Base-by-base conservation (phyloP, 305 asterid species). In the Solanum aculeatissimum region DNA sequence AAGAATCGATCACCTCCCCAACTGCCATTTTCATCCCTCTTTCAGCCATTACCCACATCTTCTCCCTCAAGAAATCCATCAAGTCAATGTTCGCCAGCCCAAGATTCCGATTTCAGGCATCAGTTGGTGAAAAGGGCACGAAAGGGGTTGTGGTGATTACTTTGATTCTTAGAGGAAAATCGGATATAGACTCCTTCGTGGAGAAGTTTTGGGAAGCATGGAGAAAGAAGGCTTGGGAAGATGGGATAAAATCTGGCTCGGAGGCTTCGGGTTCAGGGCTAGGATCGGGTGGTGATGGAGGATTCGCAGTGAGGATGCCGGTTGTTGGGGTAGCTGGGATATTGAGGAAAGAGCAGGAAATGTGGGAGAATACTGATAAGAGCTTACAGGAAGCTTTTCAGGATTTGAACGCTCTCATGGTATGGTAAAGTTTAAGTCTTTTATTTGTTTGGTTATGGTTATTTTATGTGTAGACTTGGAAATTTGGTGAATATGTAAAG, bases 361-460 rank as follows among this genome's bases (percentile, higher is more conserved):
- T 94, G 95, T 96, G 99, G 99, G 99, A 96, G 90, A 96, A 89
- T 89, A 95, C 98, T 83, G 99, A 95, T 89, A 96, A 95, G 94
- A 95, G 94, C 90, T 93, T 96, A 93, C 97, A 93, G 90, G 98
- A 96, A 82, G 99, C 99, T 78, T 96, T 96, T 90, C 98, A 95
- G 92, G 99, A 96, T 90, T 92, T 96, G 89, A 95, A 93, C 91
- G 99, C 98, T 86, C 97, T 96, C 80, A 95, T 96, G 99, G 98
- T 95, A 87, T 90, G 91, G 83, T 88, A 89, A 87, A 89, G 29
- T 18, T 57, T 7, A 45, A n/a, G 11, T 43, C 77, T 27, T 14
- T 57, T 55, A 42, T 84, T 7, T 32, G 3, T 84, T 43, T 32
- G 40, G 25, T 77, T 51, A 10, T 77, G 40, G 43, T 77, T 51